Evolutionary conservation across 257 asterid species (phyloP).

Genomic region (Pogostemon cablin): DNA sequence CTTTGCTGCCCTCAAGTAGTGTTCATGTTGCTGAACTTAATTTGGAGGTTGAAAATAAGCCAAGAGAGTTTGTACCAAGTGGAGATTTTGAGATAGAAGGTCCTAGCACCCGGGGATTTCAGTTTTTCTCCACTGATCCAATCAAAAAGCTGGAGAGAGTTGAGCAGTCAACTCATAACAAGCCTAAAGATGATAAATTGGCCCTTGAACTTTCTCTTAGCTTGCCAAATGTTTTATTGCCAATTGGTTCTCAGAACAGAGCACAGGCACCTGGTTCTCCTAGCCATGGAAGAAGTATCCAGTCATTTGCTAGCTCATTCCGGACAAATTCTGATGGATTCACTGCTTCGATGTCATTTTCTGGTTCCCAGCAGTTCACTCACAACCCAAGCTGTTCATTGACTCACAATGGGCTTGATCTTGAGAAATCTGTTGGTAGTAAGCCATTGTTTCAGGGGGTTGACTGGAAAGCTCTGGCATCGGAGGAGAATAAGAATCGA

Average conservation of each 20-base stretch:
- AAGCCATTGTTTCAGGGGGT: conserved; percentile 95
- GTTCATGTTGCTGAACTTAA: conserved; percentile 39
- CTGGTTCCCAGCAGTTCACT: conserved; percentile 93
- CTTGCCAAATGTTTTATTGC: conserved; percentile 89
- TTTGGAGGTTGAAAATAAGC: conserved; percentile 52
- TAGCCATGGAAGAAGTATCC: conserved; percentile 80
- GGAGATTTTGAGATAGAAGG: conserved; percentile 66
- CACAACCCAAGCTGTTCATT: conserved; percentile 98
- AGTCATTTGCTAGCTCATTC: conserved; percentile 85
- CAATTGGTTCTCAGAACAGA: conserved; percentile 63
- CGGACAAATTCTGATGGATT: conserved; percentile 85
- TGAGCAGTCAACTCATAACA: conserved; percentile 46
- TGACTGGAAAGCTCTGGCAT: conserved; percentile 92
- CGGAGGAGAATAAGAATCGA: conserved; percentile 65
- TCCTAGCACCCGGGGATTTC: conserved; percentile 75
- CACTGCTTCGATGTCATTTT: conserved; percentile 88
- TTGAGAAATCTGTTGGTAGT: conserved; percentile 88
- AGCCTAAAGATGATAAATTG: conserved; percentile 75
- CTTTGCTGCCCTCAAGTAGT: conserved; percentile 43
- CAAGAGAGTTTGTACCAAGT: conserved; percentile 40
- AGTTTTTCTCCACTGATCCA: conserved; percentile 77
- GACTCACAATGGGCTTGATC: conserved; percentile 70
- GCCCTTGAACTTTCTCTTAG: conserved; percentile 96
- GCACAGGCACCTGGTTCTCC: conserved; percentile 81
- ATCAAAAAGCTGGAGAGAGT: conserved; percentile 63